These are phyloP conservation scores for Fusarium circinatum DNA, from an alignment of 2,329 filamentous ascomycete species.

Conservation along the genomic window DNA sequence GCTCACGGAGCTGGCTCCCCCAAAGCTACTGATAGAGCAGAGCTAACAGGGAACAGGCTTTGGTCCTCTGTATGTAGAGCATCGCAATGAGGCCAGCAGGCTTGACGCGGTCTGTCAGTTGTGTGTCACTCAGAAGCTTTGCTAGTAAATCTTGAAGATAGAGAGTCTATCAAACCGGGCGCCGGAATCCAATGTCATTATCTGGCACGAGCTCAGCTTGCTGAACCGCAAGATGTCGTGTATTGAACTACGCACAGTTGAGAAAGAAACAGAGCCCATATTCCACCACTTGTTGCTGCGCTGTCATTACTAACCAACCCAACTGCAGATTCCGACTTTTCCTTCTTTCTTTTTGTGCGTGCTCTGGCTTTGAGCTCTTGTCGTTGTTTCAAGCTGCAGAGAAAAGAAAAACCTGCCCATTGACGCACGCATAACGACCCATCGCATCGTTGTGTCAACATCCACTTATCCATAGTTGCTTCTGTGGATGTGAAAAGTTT, in stretches of 20 bases:
- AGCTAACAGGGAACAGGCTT: slow-evolving; percentile 29
- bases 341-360: slow-evolving; percentile 1
- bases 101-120: slow-evolving; percentile 16
- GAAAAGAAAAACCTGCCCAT: slow-evolving; percentile 16
- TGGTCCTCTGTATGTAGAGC: slow-evolving; percentile 9
- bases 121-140: slow-evolving; percentile 23
- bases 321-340: slow-evolving; percentile 14
- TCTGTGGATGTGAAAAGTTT: slow-evolving; percentile 36
- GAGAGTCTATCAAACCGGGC: slow-evolving; percentile 13
- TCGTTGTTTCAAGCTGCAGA: slow-evolving; percentile 16
- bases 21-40: slow-evolving; percentile 25
- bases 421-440: slow-evolving; percentile 22
- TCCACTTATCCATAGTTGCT: slow-evolving; percentile 36
- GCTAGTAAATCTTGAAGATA: neutral
- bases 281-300: slow-evolving; percentile 1
- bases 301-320: slow-evolving; percentile 12
- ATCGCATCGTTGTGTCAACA: slow-evolving; percentile 28
- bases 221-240: neutral
- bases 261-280: slow-evolving; percentile 13
- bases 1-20: slow-evolving; percentile 37
- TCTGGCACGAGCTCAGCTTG: neutral
- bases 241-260: neutral
- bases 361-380: slow-evolving; percentile 6
- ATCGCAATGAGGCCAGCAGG: slow-evolving; percentile 27
- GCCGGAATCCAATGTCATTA: slow-evolving; percentile 13